These are phyloP conservation scores for Penicillium crystallinum DNA, from an alignment of 495 filamentous ascomycete species.

Conservation along the genomic window DNA sequence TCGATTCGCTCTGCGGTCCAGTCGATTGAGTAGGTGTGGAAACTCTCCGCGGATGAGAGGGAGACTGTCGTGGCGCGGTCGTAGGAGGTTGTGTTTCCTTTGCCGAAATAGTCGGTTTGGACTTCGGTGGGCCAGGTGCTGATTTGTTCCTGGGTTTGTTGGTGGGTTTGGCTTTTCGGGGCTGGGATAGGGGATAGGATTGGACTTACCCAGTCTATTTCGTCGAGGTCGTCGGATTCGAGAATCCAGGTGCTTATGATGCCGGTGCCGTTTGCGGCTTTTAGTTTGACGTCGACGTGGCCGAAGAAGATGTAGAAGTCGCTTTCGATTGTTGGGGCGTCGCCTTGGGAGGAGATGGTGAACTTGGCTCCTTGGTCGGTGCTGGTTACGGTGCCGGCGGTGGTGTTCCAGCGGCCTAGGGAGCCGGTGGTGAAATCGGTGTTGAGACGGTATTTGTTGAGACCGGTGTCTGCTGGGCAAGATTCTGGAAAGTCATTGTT, in stretches of 20 bases:
- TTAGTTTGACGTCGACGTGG: slow-evolving; percentile 64
- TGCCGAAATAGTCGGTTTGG: slow-evolving; percentile 92
- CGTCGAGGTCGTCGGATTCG: slow-evolving; percentile 85
- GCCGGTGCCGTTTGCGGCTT: slow-evolving; percentile 67
- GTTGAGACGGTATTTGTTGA: slow-evolving; percentile 50
- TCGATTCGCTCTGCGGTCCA: slow-evolving; percentile 71
- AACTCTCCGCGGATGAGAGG: slow-evolving; percentile 57
- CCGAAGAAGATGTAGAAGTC: slow-evolving; percentile 82
- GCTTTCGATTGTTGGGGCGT: slow-evolving; percentile 70
- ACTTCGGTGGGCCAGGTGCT: slow-evolving; percentile 60
- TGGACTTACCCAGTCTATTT: slow-evolving; percentile 81
- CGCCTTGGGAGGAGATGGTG: slow-evolving; percentile 62
- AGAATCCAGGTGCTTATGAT: slow-evolving; percentile 78
- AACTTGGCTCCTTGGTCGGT: slow-evolving; percentile 59
- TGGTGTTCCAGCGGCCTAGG: slow-evolving; percentile 56
- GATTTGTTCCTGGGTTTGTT: slow-evolving; percentile 38
- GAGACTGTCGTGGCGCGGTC: slow-evolving; percentile 61
- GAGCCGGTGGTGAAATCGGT: slow-evolving; percentile 61
- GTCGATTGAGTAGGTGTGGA: slow-evolving; percentile 79
- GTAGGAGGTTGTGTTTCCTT: slow-evolving; percentile 74
- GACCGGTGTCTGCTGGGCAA: slow-evolving; percentile 60
- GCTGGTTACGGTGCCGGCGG: slow-evolving; percentile 48
- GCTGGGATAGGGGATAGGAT: too few relatives aligned
- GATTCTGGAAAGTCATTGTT: slow-evolving; percentile 22
- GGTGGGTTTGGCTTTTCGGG: too few relatives aligned